Evolutionary conservation across 257 asterid genomes (phyloP).

Genomic region (Fraxinus anomala): DNA sequence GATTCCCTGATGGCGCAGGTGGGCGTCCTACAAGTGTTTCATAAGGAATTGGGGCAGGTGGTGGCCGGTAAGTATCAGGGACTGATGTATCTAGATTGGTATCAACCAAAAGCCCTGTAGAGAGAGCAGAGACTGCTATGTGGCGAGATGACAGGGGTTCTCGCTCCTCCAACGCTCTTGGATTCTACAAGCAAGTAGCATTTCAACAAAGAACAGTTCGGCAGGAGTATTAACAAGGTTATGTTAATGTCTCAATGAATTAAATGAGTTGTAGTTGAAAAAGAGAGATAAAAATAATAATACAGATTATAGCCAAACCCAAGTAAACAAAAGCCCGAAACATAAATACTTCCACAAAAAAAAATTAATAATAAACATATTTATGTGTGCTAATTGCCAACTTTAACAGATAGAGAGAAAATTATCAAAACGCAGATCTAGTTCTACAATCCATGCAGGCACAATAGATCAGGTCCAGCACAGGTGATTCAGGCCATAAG

Average conservation of each 20-base stretch:
- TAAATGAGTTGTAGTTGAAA: background rate
- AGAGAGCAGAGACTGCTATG: conserved; percentile 50
- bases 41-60: conserved; percentile 81
- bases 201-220: conserved; percentile 17
- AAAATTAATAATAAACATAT: no score
- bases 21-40: conserved; percentile 53
- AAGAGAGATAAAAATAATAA: background rate
- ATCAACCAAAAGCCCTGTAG: conserved; percentile 75
- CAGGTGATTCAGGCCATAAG: conserved; percentile 8
- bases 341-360: background rate
- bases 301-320: background rate
- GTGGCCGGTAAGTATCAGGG: conserved; percentile 77
- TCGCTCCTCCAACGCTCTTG: conserved; percentile 55
- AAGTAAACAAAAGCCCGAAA: conserved; percentile 1
- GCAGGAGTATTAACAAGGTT: background rate
- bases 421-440: conserved; percentile 6
- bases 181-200: conserved; percentile 53
- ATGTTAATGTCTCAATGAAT: background rate
- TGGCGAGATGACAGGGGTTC: conserved; percentile 60
- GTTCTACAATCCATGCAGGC: conserved; percentile 8
- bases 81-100: conserved; percentile 80
- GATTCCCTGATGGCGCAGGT: conserved; percentile 44
- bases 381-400: background rate
- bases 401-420: background rate
- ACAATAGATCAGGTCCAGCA: conserved; percentile 7